A percentile compares a stretch with the other conserved stretches of the same genome.
phyloP scores from a whole-genome alignment of 306 rosid genomes.

The Adenanthera pavonina region DNA sequence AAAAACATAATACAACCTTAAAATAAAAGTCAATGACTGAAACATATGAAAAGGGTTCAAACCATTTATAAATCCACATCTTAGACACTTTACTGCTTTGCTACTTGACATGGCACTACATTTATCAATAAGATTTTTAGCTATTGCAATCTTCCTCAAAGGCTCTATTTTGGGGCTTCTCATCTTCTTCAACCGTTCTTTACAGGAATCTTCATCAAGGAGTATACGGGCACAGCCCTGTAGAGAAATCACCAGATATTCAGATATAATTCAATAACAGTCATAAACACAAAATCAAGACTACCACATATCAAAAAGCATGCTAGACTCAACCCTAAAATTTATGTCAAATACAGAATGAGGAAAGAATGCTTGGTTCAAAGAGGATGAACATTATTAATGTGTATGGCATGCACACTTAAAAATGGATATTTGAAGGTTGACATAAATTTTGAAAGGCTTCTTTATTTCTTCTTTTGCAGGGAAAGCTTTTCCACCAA shows the following conservation, averaged over 20 bases:
- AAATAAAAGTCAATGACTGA: constrained; percentile 21
- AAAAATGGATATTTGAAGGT: neutral
- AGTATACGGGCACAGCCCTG: constrained; percentile 86
- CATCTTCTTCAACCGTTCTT: constrained; percentile 62
- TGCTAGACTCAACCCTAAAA: constrained; percentile 6
- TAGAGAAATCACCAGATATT: constrained; percentile 41
- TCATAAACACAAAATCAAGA: constrained; percentile 30
- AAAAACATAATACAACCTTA: constrained; percentile 32
- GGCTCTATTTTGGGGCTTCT: constrained; percentile 65
- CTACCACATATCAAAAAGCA: constrained; percentile 1
- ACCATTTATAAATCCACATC: constrained; percentile 83
- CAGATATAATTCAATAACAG: constrained; percentile 29
- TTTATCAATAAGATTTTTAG: constrained; percentile 56
- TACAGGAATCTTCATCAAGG: constrained; percentile 53
- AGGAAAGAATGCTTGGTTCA: constrained; percentile 15
- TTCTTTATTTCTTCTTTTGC: neutral
- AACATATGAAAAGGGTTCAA: constrained; percentile 39
- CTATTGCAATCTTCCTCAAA: constrained; percentile 54
- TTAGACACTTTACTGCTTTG: constrained; percentile 61
- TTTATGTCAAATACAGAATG: constrained; percentile 24
- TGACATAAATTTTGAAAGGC: constrained; percentile 1
- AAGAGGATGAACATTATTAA: constrained; percentile 21
- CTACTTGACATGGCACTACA: constrained; percentile 51
- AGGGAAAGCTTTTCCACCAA: neutral
- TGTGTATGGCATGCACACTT: constrained; percentile 20